phyloP scores from a whole-genome alignment of 1,139 yeast genomes.

The Pichia sp. region DNA sequence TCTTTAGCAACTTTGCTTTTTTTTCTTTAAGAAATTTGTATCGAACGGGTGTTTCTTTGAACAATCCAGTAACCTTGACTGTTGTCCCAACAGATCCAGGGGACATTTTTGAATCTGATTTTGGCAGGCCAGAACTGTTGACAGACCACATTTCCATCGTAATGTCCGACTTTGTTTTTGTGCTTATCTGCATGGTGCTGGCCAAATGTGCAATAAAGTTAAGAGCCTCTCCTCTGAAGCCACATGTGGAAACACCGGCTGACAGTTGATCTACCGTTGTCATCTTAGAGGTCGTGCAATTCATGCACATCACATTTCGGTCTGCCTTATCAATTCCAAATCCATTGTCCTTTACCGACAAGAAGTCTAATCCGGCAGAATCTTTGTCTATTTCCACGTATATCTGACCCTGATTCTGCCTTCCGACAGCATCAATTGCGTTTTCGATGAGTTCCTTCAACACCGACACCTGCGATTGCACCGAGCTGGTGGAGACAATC shows the following conservation, averaged over 20 bases:
- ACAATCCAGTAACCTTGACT: constrained; percentile 33
- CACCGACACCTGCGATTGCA: constrained; percentile 41
- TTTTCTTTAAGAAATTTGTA: constrained; percentile 31
- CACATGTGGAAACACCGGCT: constrained; percentile 50
- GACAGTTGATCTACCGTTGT: constrained; percentile 46
- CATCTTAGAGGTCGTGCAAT: constrained; percentile 73
- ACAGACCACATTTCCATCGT: constrained; percentile 38
- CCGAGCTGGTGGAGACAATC: constrained; percentile 25
- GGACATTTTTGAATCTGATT: constrained; percentile 20
- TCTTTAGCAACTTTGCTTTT: constrained; percentile 27
- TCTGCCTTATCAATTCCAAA: constrained; percentile 61
- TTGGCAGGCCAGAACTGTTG: constrained; percentile 30
- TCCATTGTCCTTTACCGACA: constrained; percentile 75
- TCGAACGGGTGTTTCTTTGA: constrained; percentile 36
- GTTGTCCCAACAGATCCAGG: constrained; percentile 37
- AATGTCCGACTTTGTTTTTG: constrained; percentile 32
- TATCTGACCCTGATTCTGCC: constrained; percentile 39
- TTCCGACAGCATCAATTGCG: constrained; percentile 58
- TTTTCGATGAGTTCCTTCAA: constrained; percentile 75
- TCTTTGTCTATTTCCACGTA: constrained; percentile 60
- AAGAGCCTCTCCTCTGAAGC: constrained; percentile 81
- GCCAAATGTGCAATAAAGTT: constrained; percentile 60
- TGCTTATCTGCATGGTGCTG: constrained; percentile 32
- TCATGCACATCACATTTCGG: constrained; percentile 53
- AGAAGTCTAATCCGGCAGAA: constrained; percentile 52